Base-by-base conservation (phyloP, 148 eudicot species). In the Pharnaceum exiguum region DNA sequence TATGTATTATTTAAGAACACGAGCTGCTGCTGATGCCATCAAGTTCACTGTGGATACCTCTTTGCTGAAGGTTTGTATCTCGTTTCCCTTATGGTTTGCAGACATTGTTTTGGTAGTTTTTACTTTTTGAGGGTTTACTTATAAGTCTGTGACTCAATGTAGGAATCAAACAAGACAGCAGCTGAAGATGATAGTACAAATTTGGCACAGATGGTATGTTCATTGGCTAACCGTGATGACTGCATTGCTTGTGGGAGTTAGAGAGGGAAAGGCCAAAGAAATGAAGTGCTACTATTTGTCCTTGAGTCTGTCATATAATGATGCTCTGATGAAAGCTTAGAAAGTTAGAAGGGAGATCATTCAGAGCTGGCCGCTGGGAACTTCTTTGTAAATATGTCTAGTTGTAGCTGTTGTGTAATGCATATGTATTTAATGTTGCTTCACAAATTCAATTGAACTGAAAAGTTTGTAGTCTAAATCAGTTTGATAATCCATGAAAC, bases 1-100 rank as follows among this genome's bases (percentile, higher is more conserved):
- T 23, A 93, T 93, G 99, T 89, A 93, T 54, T 93, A 93, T 60
- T 69, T 93, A 38, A 51, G 99, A 43, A 85, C 99, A 15, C 86
- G 95, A 50, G 96, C 95, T 51, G 99, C 99, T 47, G 95, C 99
- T 21, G 96, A 88, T 78, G 99, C 99, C 51, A 93, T 93, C 68
- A 86, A 93, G 70, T 93, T 93, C 72, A 93, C 99, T 13, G 99
- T 93, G 13, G 99, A 93, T 65, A 81, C 91, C 33, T 70, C 87
- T 38, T 51, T 89, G 58, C 70, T 93, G 6, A 83, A 82, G 66
- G 98, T 85, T 6, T 7, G 8, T 51, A 23, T 28, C 17, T 36
- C n/a, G n/a, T n/a, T n/a, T 2, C 19, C 19, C 43, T 7, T 16
- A 10, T 30, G 6, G 5, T 5, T 57, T 17, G 23, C 23, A 17